These are phyloP conservation scores for Neurospora discreta DNA, from an alignment of 495 filamentous ascomycete genomes.

Conservation along the genomic window DNA sequence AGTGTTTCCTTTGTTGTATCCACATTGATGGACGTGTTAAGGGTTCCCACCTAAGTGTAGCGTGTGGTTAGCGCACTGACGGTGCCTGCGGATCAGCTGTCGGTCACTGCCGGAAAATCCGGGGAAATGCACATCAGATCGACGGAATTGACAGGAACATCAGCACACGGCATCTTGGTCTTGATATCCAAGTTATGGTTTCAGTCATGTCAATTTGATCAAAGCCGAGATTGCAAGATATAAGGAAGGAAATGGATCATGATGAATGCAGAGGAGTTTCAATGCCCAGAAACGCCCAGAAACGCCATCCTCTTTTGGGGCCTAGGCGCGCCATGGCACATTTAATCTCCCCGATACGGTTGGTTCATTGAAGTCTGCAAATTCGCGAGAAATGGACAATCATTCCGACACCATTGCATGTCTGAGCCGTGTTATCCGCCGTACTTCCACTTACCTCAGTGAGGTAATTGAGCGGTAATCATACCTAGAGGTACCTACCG, in stretches of 20 bases:
- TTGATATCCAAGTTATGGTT: neutral
- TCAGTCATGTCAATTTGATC: neutral
- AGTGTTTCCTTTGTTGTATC: too few relatives aligned
- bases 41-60: neutral
- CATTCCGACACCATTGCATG: neutral
- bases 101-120: neutral
- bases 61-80: neutral
- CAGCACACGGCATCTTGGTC: neutral
- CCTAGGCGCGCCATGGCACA: neutral
- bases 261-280: neutral
- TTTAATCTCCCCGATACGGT: neutral
- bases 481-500: too few relatives aligned
- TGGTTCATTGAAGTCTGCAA: neutral
- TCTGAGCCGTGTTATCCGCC: neutral
- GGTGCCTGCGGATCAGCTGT: neutral
- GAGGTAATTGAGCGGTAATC: neutral
- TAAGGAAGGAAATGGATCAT: neutral
- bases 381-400: neutral
- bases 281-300: neutral
- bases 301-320: neutral
- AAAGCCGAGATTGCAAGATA: neutral
- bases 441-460: too few relatives aligned
- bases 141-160: neutral
- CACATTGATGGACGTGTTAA: neutral
- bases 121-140: neutral